Base-by-base conservation (phyloP, 805 yeast genomes). In the Candida krabiensis region DNA sequence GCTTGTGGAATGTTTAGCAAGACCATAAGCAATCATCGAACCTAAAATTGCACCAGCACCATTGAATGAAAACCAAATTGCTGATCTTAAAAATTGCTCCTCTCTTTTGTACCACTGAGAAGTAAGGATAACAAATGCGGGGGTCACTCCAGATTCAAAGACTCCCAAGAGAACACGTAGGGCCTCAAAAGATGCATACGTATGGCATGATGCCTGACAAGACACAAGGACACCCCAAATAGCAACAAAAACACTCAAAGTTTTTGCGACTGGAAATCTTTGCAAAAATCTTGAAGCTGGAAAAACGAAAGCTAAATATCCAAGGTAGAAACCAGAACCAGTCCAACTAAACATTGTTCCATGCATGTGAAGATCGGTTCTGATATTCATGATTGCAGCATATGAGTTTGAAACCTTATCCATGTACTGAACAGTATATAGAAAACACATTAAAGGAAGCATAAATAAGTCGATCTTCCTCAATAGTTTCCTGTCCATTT, bases 301-400 rank as follows among this genome's bases (percentile, higher is more conserved):
- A 5, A 58, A 31, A 35, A 69, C 71, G 7, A 73, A 76, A 6
- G 66, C 53, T 12, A 68, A 52, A 43, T 62, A 73, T 2, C 79
- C 80, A 21, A 70, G 72, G 47, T 73, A 75, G 47, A 74, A 75
- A n/a, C 74, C 44, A 1, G 79, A 67, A 16, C 80, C 75, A 11
- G 71, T 56, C 77, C 80, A 71, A 24, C 73, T 55, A 48, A 71
- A 67, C 56, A 66, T 52, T 35, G 52, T 43, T 2, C 77, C 76
- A 18, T 45, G 35, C 77, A 80, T 70, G 13, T 66, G 50, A 43
- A 74, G 53, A 41, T 75, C 82, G 1, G 53, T 52, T 35, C 69
- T 54, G 17, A 80, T 50, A 4, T 83, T 84, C 38, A 62, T 60
- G n/a, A 67, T 63, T 28, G 65, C 63, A 42, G 65, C 65, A 30